A percentile compares a stretch with the other conserved stretches of the same genome.
phyloP scores from a whole-genome alignment of 768 basidiomycete species.

The Mycena metata region DNA sequence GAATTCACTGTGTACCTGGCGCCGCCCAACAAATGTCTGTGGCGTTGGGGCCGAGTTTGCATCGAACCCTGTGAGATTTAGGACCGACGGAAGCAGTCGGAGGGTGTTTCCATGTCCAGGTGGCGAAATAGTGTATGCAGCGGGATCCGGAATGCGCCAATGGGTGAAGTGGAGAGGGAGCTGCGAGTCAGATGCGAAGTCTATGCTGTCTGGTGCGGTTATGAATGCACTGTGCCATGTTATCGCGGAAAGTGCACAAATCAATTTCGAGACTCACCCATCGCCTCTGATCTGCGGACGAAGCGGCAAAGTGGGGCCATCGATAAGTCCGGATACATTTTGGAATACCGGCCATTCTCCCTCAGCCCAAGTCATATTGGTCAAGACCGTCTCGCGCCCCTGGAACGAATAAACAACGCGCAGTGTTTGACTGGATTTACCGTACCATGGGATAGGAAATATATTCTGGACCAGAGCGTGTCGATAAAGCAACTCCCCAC shows the following conservation, averaged over 20 bases:
- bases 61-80: constrained; percentile 49
- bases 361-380: constrained; percentile 48
- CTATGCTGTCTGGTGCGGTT: constrained; percentile 41
- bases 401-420: neutral
- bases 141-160: constrained; percentile 45
- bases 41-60: constrained; percentile 44
- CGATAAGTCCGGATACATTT: constrained; percentile 40
- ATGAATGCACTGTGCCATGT: constrained; percentile 33
- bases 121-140: constrained; percentile 42
- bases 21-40: constrained; percentile 47
- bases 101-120: constrained; percentile 39
- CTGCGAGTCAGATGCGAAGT: constrained; percentile 39
- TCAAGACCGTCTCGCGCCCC: constrained; percentile 54
- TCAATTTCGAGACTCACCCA: constrained; percentile 17
- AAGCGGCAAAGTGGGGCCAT: constrained; percentile 39
- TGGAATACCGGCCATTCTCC: constrained; percentile 46
- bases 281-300: constrained; percentile 24
- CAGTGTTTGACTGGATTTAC: neutral
- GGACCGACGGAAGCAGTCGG: constrained; percentile 40
- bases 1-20: constrained; percentile 49
- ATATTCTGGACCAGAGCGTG: constrained; percentile 44
- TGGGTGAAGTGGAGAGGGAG: constrained; percentile 48
- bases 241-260: neutral
- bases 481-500: constrained; percentile 46
- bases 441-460: constrained; percentile 45